Conservation (phyloP, 345 rosid genomes). For the Aquilaria malaccensis region DNA sequence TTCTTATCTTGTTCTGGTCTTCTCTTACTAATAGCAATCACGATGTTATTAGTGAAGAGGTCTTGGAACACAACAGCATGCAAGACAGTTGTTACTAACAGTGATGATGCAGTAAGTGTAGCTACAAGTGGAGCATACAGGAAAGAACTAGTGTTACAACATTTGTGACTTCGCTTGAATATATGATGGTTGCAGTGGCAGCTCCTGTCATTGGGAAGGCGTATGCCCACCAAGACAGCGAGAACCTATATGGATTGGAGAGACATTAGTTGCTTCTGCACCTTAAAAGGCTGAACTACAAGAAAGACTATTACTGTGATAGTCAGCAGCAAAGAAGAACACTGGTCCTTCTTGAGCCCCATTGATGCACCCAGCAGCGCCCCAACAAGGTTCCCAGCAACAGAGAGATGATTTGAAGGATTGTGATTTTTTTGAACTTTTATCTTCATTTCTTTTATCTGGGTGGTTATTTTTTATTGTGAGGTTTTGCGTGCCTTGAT, state of each 20-base stretch:
- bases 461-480: too few species aligned
- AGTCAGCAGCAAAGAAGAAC: constrained; percentile 76
- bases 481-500: too few species aligned
- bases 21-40: constrained; percentile 57
- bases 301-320: constrained; percentile 41
- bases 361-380: constrained; percentile 82
- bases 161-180: constrained; percentile 43
- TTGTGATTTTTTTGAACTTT: constrained; percentile 87
- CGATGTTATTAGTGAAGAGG: constrained; percentile 63
- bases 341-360: constrained; percentile 93
- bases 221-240: constrained; percentile 94
- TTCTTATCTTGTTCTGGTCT: constrained; percentile 35
- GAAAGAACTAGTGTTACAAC: constrained; percentile 34
- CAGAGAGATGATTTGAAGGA: constrained; percentile 78
- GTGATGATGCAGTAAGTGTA: constrained; percentile 41
- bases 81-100: constrained; percentile 37
- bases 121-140: constrained; percentile 34
- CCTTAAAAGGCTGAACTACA: constrained; percentile 30
- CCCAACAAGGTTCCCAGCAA: constrained; percentile 87
- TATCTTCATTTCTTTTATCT: constrained; percentile 84
- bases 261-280: constrained; percentile 54
- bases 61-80: constrained; percentile 42
- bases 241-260: constrained; percentile 41
- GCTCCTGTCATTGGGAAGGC: constrained; percentile 79
- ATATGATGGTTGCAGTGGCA: constrained; percentile 56